A percentile compares a stretch with the other conserved stretches of the same genome.
These are phyloP conservation scores for Podaxis sp. DNA, from an alignment of 768 basidiomycete species.

Conservation along the genomic window DNA sequence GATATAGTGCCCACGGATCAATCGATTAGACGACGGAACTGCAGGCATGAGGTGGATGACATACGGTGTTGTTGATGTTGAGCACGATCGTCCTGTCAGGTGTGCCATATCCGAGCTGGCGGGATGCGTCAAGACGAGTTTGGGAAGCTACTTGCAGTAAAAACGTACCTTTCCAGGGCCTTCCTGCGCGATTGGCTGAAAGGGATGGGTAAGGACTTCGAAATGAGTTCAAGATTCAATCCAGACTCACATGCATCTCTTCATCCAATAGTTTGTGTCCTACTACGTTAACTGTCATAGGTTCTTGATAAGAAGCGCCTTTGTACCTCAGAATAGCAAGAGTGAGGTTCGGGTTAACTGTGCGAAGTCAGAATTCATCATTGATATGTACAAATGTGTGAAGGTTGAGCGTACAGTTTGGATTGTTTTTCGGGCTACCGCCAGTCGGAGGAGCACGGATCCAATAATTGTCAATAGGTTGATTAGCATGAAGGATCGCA, in stretches of 20 bases:
- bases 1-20: slow-evolving; percentile 18
- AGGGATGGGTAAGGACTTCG: slow-evolving; percentile 9
- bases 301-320: slow-evolving; percentile 37
- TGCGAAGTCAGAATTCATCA: background rate
- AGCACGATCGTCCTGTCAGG: slow-evolving; percentile 29
- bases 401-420: slow-evolving; percentile 1
- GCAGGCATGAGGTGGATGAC: background rate
- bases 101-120: slow-evolving; percentile 15
- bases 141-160: background rate
- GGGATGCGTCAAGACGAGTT: background rate
- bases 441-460: slow-evolving; percentile 42
- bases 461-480: slow-evolving; percentile 35
- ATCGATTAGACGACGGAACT: background rate
- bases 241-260: slow-evolving; percentile 2
- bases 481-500: slow-evolving; percentile 29
- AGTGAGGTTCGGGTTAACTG: slow-evolving; percentile 31
- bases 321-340: slow-evolving; percentile 42
- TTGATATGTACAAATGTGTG: background rate
- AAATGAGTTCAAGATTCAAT: background rate
- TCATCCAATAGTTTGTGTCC: slow-evolving; percentile 12
- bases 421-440: slow-evolving; percentile 16
- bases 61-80: background rate
- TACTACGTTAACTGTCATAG: slow-evolving; percentile 22
- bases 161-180: background rate
- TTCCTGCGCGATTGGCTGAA: slow-evolving; percentile 17